Evolutionary conservation across 495 filamentous ascomycete genomes (phyloP).

Genomic region (Penicillium fimorum): DNA sequence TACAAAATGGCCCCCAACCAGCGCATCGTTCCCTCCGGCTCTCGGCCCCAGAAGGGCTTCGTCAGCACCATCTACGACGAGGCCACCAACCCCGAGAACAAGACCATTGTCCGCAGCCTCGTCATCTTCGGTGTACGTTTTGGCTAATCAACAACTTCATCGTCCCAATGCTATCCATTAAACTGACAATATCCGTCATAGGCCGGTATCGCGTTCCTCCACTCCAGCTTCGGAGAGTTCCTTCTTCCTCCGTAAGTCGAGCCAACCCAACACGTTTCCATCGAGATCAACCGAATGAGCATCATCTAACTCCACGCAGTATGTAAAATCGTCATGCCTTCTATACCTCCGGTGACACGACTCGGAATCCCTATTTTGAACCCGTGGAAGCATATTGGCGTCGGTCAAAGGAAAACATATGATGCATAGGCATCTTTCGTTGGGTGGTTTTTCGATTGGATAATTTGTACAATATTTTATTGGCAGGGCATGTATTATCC

Average conservation of each 20-base stretch:
- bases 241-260: conserved; percentile 67
- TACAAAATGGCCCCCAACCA: conserved; percentile 44
- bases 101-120: conserved; percentile 69
- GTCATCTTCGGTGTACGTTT: conserved; percentile 69
- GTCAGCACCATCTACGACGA: conserved; percentile 56
- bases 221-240: conserved; percentile 71
- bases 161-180: conserved; percentile 1
- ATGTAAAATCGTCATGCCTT: conserved; percentile 24
- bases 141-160: too few species aligned
- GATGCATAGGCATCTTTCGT: conserved; percentile 16
- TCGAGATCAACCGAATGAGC: background rate
- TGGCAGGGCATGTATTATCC: conserved; percentile 9
- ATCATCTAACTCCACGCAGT: conserved; percentile 14
- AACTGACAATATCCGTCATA: conserved; percentile 33
- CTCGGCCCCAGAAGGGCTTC: conserved; percentile 48
- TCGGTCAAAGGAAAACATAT: conserved; percentile 19
- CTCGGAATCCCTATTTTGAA: conserved; percentile 16
- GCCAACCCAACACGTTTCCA: background rate
- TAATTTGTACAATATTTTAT: conserved; percentile 32
- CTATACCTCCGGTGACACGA: conserved; percentile 10
- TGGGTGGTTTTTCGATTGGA: conserved; percentile 18
- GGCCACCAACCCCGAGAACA: conserved; percentile 70
- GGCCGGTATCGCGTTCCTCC: conserved; percentile 71
- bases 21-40: conserved; percentile 37
- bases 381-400: conserved; percentile 25